Evolutionary conservation across 768 basidiomycete species (phyloP).

Genomic region (Russula vinacea): DNA sequence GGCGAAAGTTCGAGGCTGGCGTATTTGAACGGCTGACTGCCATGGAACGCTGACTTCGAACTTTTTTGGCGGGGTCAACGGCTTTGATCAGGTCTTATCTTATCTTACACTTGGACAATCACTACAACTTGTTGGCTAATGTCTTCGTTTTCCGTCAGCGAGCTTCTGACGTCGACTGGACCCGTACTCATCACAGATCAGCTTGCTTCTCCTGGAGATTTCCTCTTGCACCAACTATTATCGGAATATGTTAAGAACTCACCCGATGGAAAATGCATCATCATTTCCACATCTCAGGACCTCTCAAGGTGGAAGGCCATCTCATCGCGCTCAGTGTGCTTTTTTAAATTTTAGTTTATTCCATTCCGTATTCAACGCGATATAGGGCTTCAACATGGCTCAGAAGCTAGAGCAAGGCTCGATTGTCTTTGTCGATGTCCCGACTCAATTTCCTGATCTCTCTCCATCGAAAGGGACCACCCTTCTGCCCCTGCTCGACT

Average conservation of each 20-base stretch:
- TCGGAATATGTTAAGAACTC: constrained; percentile 49
- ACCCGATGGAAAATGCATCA: constrained; percentile 39
- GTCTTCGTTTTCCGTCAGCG: constrained; percentile 47
- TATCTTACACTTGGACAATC: constrained; percentile 6
- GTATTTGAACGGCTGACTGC: constrained; percentile 26
- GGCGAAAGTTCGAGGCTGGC: constrained; percentile 30
- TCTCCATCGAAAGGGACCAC: constrained; percentile 23
- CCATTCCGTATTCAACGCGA: not conserved
- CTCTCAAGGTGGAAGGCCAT: constrained; percentile 61
- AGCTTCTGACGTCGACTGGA: constrained; percentile 49
- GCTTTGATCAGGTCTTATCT: not conserved
- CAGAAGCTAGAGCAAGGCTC: constrained; percentile 28
- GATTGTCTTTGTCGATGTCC: constrained; percentile 55
- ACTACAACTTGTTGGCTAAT: constrained; percentile 31
- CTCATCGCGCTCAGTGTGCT: constrained; percentile 58
- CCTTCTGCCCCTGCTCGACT: constrained; percentile 29
- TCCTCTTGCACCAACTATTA: constrained; percentile 58
- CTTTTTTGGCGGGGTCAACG: too few species aligned
- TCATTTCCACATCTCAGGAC: constrained; percentile 59
- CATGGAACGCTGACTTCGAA: constrained; percentile 11
- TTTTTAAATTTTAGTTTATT: not conserved
- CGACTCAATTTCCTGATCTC: constrained; percentile 38
- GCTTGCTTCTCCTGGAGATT: constrained; percentile 67
- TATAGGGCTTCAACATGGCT: constrained; percentile 23
- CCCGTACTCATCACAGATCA: constrained; percentile 68